Evolutionary conservation across 2,329 filamentous ascomycete species (phyloP).

Genomic region (Trichoderma simmonsii): DNA sequence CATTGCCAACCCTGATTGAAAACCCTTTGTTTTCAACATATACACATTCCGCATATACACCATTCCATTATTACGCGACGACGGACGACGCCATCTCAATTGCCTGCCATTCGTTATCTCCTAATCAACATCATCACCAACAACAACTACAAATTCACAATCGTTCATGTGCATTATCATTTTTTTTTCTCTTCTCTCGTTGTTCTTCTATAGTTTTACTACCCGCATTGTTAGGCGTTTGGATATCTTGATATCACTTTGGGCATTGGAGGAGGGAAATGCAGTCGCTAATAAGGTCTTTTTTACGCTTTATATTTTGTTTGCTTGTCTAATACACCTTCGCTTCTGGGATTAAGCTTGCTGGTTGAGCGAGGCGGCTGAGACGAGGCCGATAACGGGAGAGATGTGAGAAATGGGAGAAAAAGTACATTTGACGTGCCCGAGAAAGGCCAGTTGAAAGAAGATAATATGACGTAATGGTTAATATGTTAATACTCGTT

Average conservation of each 20-base stretch:
- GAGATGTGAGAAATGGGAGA: background rate
- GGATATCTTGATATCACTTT: slow-evolving; percentile 22
- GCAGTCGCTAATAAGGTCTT: slow-evolving; percentile 25
- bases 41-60: background rate
- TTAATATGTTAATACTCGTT: slow-evolving; percentile 4
- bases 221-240: slow-evolving; percentile 23
- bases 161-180: slow-evolving; percentile 4
- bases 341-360: slow-evolving; percentile 19
- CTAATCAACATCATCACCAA: background rate
- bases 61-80: slow-evolving; percentile 1
- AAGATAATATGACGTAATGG: slow-evolving; percentile 15
- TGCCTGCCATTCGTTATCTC: slow-evolving; percentile 10
- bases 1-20: slow-evolving; percentile 77
- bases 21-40: background rate
- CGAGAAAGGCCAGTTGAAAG: background rate
- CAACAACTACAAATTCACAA: background rate
- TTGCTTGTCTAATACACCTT: slow-evolving; percentile 15
- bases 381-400: background rate
- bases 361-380: slow-evolving; percentile 15
- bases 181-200: background rate
- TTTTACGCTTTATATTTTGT: slow-evolving; percentile 25
- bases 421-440: slow-evolving; percentile 11
- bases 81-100: slow-evolving; percentile 23
- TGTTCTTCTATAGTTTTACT: background rate
- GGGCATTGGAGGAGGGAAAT: slow-evolving; percentile 16